Base-by-base conservation (phyloP, 2,329 filamentous ascomycete genomes). In the Colletotrichum lindemuthianum region DNA sequence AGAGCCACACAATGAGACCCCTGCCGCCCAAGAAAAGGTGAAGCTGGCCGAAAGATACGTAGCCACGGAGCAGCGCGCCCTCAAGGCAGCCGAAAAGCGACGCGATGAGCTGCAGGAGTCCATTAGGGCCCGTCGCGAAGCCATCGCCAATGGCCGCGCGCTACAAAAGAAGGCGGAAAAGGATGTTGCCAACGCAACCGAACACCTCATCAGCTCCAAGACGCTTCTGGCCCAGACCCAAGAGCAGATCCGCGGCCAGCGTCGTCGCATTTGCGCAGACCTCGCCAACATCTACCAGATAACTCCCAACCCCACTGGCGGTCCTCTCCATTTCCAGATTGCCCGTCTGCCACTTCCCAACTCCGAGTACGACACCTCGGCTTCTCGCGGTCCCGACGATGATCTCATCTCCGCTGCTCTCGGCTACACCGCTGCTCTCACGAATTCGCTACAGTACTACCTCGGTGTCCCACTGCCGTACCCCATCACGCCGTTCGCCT, bases 251-350 rank as follows among this genome's bases (percentile, higher is more conserved):
- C 88, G 85, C 63, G 92, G 91, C n/a, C 96, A 98, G 76, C 87
- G 94, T 24, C 88, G 94, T 12, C 90, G 96, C 40, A 92, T 98
- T 59, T 94, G 93, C 75, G 90, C 96, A 69, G 93, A 97, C 68
- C 82, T 99, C 0, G 81, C 88, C 11, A 80, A 82, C 33, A 92
- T 97, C 60, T 97, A 94, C 73, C 89, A 91, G 4, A 97, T 99
- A 64, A 86, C 88, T 8, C 90, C 93, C 0, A 72, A 76, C 2
- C 78, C 81, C 0, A 78, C 81, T 8, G 80, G 79, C 11, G 81
- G 85, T 3, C 85, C 92, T 0, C 85, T 98, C 2, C 85, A 89
- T 0, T 98, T 98, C 76, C 92, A 90, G 11, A 97, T 99, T 67
- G 90, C 92, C 71, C 88, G 87, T 13, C 79, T 97, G 2, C 81